A percentile compares a stretch with the other conserved stretches of the same genome.
Conservation (phyloP, 2,329 filamentous ascomycete genomes). For the Pyricularia pennisetigena region DNA sequence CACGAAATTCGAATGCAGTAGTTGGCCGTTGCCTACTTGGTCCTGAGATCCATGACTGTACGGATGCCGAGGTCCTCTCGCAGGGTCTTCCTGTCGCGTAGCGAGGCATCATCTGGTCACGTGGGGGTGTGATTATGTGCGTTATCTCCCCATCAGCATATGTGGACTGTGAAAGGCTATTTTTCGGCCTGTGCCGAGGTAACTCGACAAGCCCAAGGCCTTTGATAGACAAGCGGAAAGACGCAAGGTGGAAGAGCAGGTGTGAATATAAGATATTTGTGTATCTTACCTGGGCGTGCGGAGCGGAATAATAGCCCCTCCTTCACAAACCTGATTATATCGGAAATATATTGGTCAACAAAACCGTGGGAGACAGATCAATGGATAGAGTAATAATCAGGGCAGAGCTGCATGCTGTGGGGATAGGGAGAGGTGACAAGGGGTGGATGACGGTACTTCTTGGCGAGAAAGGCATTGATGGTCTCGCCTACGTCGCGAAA, state of each 20-base stretch:
- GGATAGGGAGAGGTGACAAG: background rate
- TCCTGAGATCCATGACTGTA: conserved; percentile 71
- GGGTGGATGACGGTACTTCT: conserved; percentile 30
- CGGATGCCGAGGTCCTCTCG: conserved; percentile 51
- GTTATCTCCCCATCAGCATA: background rate
- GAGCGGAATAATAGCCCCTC: conserved; percentile 61
- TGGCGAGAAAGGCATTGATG: conserved; percentile 49
- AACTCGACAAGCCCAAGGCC: background rate
- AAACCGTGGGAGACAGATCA: background rate
- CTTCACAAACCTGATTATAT: conserved; percentile 31
- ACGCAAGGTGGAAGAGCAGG: background rate
- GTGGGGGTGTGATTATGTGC: background rate
- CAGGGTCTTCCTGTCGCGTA: conserved; percentile 51
- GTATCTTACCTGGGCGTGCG: conserved; percentile 38
- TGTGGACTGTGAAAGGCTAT: background rate
- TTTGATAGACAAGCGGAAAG: background rate
- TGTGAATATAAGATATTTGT: background rate
- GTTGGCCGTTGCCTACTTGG: conserved; percentile 40
- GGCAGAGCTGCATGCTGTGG: background rate
- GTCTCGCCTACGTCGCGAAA: conserved; percentile 67
- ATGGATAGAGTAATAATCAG: background rate
- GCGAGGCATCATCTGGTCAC: conserved; percentile 56
- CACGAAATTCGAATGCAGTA: background rate
- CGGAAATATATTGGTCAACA: background rate
- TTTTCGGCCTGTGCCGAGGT: background rate